phyloP scores from a whole-genome alignment of 1,139 yeast species.

The Saccharomyces hybrid region DNA sequence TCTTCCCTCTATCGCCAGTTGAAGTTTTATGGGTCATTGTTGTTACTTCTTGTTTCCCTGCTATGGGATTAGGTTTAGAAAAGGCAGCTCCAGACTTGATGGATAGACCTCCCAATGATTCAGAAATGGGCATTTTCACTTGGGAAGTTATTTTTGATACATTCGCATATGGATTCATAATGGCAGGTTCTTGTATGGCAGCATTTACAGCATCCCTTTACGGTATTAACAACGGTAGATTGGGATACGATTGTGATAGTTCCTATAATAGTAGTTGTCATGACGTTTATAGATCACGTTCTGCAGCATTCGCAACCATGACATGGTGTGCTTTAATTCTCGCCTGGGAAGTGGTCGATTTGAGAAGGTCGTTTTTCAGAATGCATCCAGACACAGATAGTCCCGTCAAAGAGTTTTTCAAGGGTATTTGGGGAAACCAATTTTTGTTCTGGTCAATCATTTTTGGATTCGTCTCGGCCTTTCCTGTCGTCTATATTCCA shows the following conservation, averaged over 20 bases:
- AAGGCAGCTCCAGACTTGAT: conserved; percentile 93
- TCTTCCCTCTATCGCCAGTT: conserved; percentile 88
- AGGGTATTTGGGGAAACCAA: conserved; percentile 68
- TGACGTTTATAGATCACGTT: conserved; percentile 70
- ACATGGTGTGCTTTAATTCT: conserved; percentile 84
- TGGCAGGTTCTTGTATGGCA: conserved; percentile 67
- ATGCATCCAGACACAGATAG: conserved; percentile 65
- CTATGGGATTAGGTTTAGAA: conserved; percentile 94
- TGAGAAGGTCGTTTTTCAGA: conserved; percentile 62
- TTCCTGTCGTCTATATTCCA: conserved; percentile 84
- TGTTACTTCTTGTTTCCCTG: conserved; percentile 98
- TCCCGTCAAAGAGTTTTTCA: conserved; percentile 51
- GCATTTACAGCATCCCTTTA: conserved; percentile 61
- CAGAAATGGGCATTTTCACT: conserved; percentile 79
- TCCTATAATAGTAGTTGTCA: conserved; percentile 43
- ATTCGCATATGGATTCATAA: conserved; percentile 64
- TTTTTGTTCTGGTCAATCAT: conserved; percentile 80
- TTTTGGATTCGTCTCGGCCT: conserved; percentile 61
- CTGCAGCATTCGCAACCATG: conserved; percentile 76
- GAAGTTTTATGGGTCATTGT: conserved; percentile 97
- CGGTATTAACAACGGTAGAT: conserved; percentile 57
- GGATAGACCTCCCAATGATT: conserved; percentile 88
- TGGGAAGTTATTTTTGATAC: conserved; percentile 60
- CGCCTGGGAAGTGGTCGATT: conserved; percentile 88
- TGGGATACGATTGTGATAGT: conserved; percentile 62